Evolutionary conservation across 208 protist genomes (phyloP), one percentile per base, ranked within the genome.

Genomic region (Leishmania gerbilli): DNA sequence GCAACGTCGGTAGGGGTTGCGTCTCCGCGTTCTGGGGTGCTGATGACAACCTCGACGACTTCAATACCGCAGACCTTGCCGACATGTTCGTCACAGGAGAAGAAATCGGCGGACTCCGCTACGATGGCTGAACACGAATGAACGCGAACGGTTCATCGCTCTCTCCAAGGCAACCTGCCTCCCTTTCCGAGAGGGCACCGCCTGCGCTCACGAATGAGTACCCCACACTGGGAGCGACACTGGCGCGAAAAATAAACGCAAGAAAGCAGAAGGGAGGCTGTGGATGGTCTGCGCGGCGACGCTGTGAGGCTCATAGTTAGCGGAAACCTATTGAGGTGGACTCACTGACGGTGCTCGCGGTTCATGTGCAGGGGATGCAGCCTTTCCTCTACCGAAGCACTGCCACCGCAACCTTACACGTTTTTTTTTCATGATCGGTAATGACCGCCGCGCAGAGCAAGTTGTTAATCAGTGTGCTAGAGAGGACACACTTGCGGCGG

Each of bases 31-130:
- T 76, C 31, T 62, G 27, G 19, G 82, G 51, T 42, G 77, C 49
- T 42, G 79, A 83, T 71, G 78, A 89, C 81, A 51, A 42, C 21
- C 82, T 94, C 42, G 82, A 84, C 47, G 80, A 75, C n/a, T 78
- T 93, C 17, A 11, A 56, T 21, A 77, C n/a, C 7, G 64, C 53
- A 1, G 90, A 90, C 51, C 55, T 85, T 45, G 85, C 83, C 21
- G 93, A 79, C 65, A 84, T 96, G 76, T 91, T 96, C 69, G 86
- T 90, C 37, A 82, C 80, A 0, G 88, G 88, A 2, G 92, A 95
- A 24, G 92, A 94, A 74, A 84, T 94, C 51, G 92, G 92, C 2
- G 90, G 89, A 7, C 62, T 94, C 13, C 84, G 90, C 27, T 95
- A 87, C 77, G 85, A 82, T 7, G 31, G 47, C 2, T 84, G 74